Base-by-base conservation (phyloP, 441 rosid genomes). In the Bruguiera hainesii region DNA sequence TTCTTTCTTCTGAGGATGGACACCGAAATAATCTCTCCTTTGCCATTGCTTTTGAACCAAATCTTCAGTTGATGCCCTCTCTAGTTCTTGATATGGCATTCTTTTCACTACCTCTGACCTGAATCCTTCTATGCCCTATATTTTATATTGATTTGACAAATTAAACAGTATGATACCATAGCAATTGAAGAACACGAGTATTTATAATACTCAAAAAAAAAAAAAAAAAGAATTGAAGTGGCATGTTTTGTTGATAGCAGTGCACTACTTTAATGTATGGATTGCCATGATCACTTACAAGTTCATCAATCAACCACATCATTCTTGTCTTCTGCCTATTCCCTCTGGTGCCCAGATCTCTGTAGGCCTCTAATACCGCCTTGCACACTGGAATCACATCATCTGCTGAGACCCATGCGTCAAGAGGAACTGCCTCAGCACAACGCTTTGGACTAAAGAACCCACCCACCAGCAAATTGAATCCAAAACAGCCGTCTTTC, bases 261-360 rank as follows among this genome's bases (percentile, higher is more conserved):
- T 3, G 23, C 11, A 53, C 57, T 20, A 53, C 29, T 21, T 23
- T 26, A 53, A 21, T 2, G 25, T 0, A 9, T 20, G 8, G 28
- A 11, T 10, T 8, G 25, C 16, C 25, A 25, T 20, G 53, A 6
- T 67, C 21, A 77, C 96, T 84, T 78, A 93, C 98, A 59, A 94
- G 87, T 79, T 94, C 96, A 64, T 94, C 96, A 42, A 94, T 88
- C 68, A 94, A 71, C 97, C 98, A 94, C 98, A 94, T 94, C 96
- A 94, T 94, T 78, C 98, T 85, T 0, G 97, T 91, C 78, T 80
- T 94, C 60, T 94, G 98, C 73, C 97, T 76, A 76, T 89, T 94
- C 63, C 97, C 96, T 75, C 98, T 80, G 52, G 18, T 26, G 46
- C 98, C 97, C 68, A 94, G 97, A 87, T 94, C 98, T 73, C 97